Base-by-base conservation (phyloP, 495 filamentous ascomycete genomes). In the Xylaria flabelliformis region DNA sequence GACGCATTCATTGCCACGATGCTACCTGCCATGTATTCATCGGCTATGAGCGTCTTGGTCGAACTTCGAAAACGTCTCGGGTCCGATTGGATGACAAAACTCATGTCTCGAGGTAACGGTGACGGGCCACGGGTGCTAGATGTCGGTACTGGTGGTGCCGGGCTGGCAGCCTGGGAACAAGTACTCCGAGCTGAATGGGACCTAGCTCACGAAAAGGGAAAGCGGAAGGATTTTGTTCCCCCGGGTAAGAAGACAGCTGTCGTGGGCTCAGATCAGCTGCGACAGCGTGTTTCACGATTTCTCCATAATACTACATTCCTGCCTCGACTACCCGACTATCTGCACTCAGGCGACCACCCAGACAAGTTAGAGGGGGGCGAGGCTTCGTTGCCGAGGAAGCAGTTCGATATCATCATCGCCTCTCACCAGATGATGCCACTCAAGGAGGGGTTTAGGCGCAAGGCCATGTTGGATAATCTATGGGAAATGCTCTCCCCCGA, bases 271-370 rank as follows among this genome's bases (percentile, higher is more conserved):
- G 77, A 83, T 21, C 69, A 76, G 17, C 85, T 99, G 44, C 90
- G 93, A n/a, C 83, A 93, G 29, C 91, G 94, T 21, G 87, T 92
- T 19, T 92, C 93, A 67, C 82, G 81, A 41, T 87, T 98, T 71
- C 86, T 99, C 13, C 89, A 96, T 17, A 91, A 98, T 76, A 98
- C 96, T 0, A 94, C 90, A 0, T 98, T 99, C 78, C 86, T 99
- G 32, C 96, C 96, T 13, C 92, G 94, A 2, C 83, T 98, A 36
- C 96, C 96, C n/a, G 94, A 99, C 75, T 94, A 94, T 74, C 74
- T 94, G n/a, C 93, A 95, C 69, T 82, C 84, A 3, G 75, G 79
- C 8, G 77, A 80, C 5, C 75, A 75, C 10, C 80, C 86, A 51
- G 78, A 80, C 6, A 73, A 77, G 64, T 72, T 87, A 9, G 83